These are phyloP conservation scores for Backusella luteola DNA, from an alignment of 192 early-diverging fungal species.

Conservation along the genomic window DNA sequence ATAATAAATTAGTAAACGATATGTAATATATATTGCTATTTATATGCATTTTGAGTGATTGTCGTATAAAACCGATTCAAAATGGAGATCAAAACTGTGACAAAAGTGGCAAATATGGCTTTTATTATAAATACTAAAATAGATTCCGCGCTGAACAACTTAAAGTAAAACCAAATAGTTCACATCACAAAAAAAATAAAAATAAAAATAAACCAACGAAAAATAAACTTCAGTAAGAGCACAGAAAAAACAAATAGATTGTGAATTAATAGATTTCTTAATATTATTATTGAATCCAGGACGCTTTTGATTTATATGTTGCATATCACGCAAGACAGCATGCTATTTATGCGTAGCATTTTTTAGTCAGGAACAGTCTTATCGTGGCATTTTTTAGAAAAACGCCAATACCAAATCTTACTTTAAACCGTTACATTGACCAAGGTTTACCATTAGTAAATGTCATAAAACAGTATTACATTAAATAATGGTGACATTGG, in stretches of 20 bases:
- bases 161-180: neutral
- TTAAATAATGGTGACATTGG: too few relatives aligned
- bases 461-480: neutral
- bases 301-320: neutral
- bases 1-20: too few relatives aligned
- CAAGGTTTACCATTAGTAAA: neutral
- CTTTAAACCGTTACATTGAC: neutral
- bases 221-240: neutral
- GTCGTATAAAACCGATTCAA: neutral
- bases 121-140: neutral
- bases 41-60: neutral
- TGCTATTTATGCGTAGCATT: neutral
- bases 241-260: neutral
- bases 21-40: too few relatives aligned
- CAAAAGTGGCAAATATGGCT: neutral
- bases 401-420: neutral
- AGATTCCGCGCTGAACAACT: neutral
- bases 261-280: neutral
- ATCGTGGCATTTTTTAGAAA: neutral
- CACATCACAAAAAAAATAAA: too few relatives aligned
- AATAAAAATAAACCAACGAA: too few relatives aligned
- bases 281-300: neutral
- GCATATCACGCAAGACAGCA: neutral
- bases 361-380: neutral
- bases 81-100: slow-evolving; percentile 2